These are phyloP conservation scores for Meyerozyma elateridarum DNA, from an alignment of 1,139 yeast genomes.

Conservation along the genomic window DNA sequence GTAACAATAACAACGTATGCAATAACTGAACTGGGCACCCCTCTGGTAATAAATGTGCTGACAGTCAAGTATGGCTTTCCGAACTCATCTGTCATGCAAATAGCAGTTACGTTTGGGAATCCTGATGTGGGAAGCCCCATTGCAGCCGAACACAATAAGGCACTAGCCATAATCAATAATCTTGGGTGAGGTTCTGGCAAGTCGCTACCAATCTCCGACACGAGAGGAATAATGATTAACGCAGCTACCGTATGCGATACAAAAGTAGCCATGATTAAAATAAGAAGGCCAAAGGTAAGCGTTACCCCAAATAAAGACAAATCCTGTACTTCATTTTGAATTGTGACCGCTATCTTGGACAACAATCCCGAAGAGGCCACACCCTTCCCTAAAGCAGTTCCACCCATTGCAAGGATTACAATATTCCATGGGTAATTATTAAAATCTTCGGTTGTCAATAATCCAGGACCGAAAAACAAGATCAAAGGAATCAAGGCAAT, in stretches of 20 bases:
- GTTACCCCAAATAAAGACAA: slow-evolving; percentile 58
- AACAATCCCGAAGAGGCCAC: slow-evolving; percentile 68
- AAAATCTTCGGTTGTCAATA: slow-evolving; percentile 60
- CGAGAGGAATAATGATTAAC: slow-evolving; percentile 64
- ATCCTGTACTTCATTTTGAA: slow-evolving; percentile 52
- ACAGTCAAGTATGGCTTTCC: slow-evolving; percentile 67
- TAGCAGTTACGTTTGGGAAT: slow-evolving; percentile 77
- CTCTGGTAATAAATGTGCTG: slow-evolving; percentile 62
- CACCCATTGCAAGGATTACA: slow-evolving; percentile 75
- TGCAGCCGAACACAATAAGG: slow-evolving; percentile 66
- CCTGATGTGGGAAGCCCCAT: slow-evolving; percentile 79
- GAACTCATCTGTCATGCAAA: slow-evolving; percentile 67
- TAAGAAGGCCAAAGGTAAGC: slow-evolving; percentile 61
- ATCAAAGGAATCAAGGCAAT: slow-evolving; percentile 65
- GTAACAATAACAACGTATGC: slow-evolving; percentile 55
- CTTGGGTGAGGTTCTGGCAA: slow-evolving; percentile 54
- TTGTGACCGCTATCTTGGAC: slow-evolving; percentile 54
- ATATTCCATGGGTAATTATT: slow-evolving; percentile 76
- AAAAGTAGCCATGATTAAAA: slow-evolving; percentile 66
- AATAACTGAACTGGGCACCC: slow-evolving; percentile 61
- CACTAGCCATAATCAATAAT: slow-evolving; percentile 61
- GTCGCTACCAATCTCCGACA: slow-evolving; percentile 61
- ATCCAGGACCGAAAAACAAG: slow-evolving; percentile 66
- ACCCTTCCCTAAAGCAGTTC: slow-evolving; percentile 70
- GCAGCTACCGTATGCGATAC: slow-evolving; percentile 79